Evolutionary conservation across 257 asterid species (phyloP), one percentile per base, ranked within the genome.

Genomic region (Solanum chmielewskii): DNA sequence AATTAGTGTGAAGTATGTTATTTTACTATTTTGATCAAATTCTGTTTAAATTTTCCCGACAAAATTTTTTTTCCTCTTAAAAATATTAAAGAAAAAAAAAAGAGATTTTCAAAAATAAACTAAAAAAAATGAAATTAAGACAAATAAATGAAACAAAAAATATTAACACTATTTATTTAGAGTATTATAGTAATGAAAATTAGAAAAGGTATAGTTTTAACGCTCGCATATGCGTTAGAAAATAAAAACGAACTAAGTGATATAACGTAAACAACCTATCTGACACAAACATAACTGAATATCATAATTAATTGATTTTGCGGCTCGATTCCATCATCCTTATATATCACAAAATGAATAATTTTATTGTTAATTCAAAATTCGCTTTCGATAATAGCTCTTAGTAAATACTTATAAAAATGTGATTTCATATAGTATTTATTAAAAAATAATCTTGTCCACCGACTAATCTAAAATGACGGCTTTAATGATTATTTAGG

Each of bases 391-490:
- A 27, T 12, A 27, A 27, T 29, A 68, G 11, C 23, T 68, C 29
- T 29, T 62, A 69, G 18, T 18, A 37, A 73, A 18, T 80, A 80
- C 5, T 80, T 80, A 27, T 27, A n/a, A 80, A 47, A 80, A 47
- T 47, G 68, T 20, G 71, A 12, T 86, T 10, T 5, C 39, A 44
- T 9, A 64, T 15, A 33, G 41, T n/a, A 71, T 25, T 39, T 35
- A 73, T 73, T 69, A 41, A 74, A 56, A 56, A 86, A 27, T 29
- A 87, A 77, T 27, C 12, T 3, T 14, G 37, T 21, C 68, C 76
- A 93, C 95, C 94, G 95, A 94, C 94, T 69, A 88, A 91, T 80
- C 94, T 84, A 91, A 93, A 66, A 89, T 86, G 90, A 83, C 93
- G 91, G 92, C 90, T 89, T 76, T 33, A 81, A 5, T 2, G 42